These are phyloP conservation scores for Acanthamoeba lenticulata DNA, from an alignment of 208 protist genomes.

Conservation along the genomic window DNA sequence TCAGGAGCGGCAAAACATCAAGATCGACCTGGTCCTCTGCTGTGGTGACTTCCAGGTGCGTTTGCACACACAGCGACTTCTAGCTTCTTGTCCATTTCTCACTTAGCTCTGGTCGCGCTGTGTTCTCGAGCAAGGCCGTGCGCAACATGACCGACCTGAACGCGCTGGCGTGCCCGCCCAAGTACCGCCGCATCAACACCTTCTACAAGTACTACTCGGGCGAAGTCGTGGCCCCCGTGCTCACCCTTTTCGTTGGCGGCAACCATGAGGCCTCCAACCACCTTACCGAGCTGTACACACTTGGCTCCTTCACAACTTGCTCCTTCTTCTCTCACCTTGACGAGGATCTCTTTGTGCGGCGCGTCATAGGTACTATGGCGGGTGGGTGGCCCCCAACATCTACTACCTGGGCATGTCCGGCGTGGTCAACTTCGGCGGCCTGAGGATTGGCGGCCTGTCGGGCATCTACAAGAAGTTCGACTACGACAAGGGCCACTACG, in stretches of 20 bases:
- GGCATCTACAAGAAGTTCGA: conserved; percentile 87
- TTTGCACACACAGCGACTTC: neutral
- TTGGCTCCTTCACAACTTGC: too few relatives aligned
- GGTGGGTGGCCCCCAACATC: conserved; percentile 98
- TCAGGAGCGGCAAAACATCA: conserved; percentile 88
- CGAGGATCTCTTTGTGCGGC: neutral
- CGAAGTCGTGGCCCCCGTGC: conserved; percentile 92
- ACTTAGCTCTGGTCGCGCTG: neutral
- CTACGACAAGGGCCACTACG: conserved; percentile 84
- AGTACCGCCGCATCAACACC: conserved; percentile 93
- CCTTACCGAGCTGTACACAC: conserved; percentile 91
- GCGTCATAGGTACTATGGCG: conserved; percentile 89
- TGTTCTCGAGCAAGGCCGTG: conserved; percentile 81
- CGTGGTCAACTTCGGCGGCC: conserved; percentile 91
- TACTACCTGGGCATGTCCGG: conserved; percentile 97
- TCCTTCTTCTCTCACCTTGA: neutral
- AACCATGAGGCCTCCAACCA: conserved; percentile 98
- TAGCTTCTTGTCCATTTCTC: conserved; percentile 46
- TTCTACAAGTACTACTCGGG: conserved; percentile 97
- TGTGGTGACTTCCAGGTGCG: conserved; percentile 98
- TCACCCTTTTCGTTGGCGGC: conserved; percentile 98
- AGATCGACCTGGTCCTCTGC: conserved; percentile 97
- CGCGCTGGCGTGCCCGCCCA: conserved; percentile 95
- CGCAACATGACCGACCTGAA: conserved; percentile 93
- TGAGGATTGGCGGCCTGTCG: conserved; percentile 88